Percentiles rank a stretch among this genome's conserved stretches.
These are phyloP conservation scores for Toxoplasma gondii DNA, from an alignment of 169 alveolate genomes.

Conservation along the genomic window DNA sequence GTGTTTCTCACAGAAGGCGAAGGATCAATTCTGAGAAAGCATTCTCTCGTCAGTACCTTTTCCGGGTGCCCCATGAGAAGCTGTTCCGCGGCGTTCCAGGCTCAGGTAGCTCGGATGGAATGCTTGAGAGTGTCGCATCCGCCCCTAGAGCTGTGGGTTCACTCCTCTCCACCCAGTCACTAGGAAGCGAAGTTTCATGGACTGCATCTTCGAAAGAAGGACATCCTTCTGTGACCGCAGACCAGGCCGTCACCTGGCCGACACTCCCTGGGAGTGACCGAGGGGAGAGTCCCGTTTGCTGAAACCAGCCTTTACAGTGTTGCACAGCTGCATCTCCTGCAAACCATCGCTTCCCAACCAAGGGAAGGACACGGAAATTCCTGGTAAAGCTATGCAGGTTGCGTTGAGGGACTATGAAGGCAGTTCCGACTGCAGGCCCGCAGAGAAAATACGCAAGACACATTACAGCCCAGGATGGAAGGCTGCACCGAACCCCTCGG, in stretches of 20 bases:
- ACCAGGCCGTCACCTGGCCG: background rate
- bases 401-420: background rate
- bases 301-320: background rate
- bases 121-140: background rate
- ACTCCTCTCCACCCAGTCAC: background rate
- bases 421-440: background rate
- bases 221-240: too few relatives aligned
- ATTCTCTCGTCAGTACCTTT: background rate
- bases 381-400: background rate
- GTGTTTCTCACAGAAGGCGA: too few relatives aligned
- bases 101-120: background rate
- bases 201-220: background rate
- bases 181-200: background rate
- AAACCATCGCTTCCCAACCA: background rate
- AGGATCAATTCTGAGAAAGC: too few relatives aligned
- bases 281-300: background rate
- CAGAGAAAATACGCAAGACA: background rate
- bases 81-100: background rate
- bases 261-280: background rate
- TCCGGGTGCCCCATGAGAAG: conserved; percentile 47
- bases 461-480: background rate
- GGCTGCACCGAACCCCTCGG: background rate
- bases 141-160: background rate
- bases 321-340: background rate
- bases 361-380: background rate